Evolutionary conservation across 2,329 filamentous ascomycete genomes (phyloP), one percentile per base, ranked within the genome.

Genomic region (Penicillium sp.): DNA sequence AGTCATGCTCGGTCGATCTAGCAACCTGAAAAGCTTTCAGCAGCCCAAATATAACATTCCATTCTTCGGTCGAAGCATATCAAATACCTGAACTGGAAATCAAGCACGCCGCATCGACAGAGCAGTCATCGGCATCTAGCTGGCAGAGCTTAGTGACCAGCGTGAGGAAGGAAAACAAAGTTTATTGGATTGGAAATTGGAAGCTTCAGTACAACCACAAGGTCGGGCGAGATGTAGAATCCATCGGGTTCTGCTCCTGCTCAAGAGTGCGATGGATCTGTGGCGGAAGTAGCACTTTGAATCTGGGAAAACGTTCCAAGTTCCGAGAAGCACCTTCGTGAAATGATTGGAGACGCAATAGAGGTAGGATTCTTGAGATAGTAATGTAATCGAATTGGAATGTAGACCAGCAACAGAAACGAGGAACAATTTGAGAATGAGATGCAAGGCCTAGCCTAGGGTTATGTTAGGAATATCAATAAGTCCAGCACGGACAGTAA

Each of bases 361-460:
- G 35, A 41, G 35, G 15, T 41, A 35, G 31, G 31, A 35, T 35
- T 35, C 31, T 35, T 35, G 7, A 35, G 8, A 35, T 4, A 21
- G 21, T 21, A 26, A 26, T 19, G 29, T 3, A 50, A 50, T 50
- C 21, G 13, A 50, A 23, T 26, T 26, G 19, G 7, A 49, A 49
- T 49, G 49, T n/a, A 15, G 35, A 19, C 38, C 13, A 38, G 51
- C 21, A n/a, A 44, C 23, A n/a, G 31, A 44, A 41, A 26, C 26
- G 17, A 61, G 51, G 35, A 55, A 55, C 47, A 30, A 57, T 4
- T 35, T 38, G 35, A 41, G 11, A 41, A 41, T 41, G 35, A 41
- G 35, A 41, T 41, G 35, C 11, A 41, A 41, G 35, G 35, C 35
- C 35, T 41, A 5, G 35, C 35, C 35, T 41, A 13, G 31, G 31